A percentile compares a stretch with the other conserved stretches of the same genome.
phyloP scores from a whole-genome alignment of 768 basidiomycete genomes.

The Mycena crocata region DNA sequence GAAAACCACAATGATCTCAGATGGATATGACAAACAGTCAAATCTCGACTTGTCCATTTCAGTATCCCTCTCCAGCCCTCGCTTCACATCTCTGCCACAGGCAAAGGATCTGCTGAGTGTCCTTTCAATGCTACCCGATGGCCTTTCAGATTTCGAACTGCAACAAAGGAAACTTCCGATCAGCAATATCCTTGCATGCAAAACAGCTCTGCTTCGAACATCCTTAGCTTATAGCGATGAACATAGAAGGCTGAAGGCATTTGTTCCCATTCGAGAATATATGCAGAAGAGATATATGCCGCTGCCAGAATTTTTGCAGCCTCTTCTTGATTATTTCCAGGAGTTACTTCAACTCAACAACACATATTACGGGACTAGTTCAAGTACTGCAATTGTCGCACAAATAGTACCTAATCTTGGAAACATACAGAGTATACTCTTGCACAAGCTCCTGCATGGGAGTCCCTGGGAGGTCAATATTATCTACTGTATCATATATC shows the following conservation, averaged over 20 bases:
- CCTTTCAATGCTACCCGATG: neutral
- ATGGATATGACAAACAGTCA: too few species aligned
- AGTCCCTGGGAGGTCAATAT: too few species aligned
- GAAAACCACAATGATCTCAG: too few species aligned
- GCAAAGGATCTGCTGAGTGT: neutral
- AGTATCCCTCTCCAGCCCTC: neutral
- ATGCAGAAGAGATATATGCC: neutral
- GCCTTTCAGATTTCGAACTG: neutral
- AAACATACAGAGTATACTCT: too few species aligned
- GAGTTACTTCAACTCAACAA: neutral
- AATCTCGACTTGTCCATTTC: neutral
- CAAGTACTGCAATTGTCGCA: neutral
- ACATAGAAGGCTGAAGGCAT: too few species aligned
- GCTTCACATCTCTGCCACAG: neutral
- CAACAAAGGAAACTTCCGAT: neutral
- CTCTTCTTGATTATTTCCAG: neutral
- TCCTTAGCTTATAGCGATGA: too few species aligned
- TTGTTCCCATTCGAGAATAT: neutral
- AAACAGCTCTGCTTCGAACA: too few species aligned
- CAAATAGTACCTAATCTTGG: neutral
- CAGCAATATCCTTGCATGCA: neutral
- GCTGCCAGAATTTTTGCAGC: neutral
- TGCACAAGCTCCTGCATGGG: too few species aligned
- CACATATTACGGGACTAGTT: neutral
- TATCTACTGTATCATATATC: too few species aligned